Evolutionary conservation across 2,329 filamentous ascomycete genomes (phyloP).

Genomic region (Sclerotinia sclerotiorum): DNA sequence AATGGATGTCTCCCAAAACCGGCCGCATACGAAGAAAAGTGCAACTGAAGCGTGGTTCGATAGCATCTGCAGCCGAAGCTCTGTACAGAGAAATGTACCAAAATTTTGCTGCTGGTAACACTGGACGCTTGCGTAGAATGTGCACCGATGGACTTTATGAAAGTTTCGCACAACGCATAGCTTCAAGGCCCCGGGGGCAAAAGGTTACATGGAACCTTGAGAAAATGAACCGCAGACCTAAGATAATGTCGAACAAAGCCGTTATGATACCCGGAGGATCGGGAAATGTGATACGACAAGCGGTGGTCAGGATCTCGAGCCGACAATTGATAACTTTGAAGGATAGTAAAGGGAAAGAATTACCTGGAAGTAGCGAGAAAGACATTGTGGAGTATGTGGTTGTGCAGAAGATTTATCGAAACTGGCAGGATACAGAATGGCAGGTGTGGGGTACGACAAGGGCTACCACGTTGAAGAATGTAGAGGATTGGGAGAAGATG

Average conservation of each 20-base stretch:
- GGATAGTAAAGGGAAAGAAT: constrained; percentile 36
- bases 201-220: constrained; percentile 56
- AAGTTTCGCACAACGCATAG: constrained; percentile 55
- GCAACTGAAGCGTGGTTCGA: constrained; percentile 45
- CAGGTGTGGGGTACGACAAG: constrained; percentile 63
- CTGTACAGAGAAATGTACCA: constrained; percentile 62
- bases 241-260: constrained; percentile 52
- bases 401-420: constrained; percentile 51
- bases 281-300: constrained; percentile 52
- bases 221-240: constrained; percentile 46
- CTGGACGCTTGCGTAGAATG: constrained; percentile 49
- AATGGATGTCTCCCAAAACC: constrained; percentile 27
- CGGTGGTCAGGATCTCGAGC: constrained; percentile 59
- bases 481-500: constrained; percentile 26
- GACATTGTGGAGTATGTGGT: constrained; percentile 65
- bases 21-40: constrained; percentile 31
- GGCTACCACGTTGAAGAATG: constrained; percentile 48
- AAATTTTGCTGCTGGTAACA: constrained; percentile 60
- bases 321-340: constrained; percentile 53
- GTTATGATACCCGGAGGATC: constrained; percentile 47
- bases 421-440: constrained; percentile 54
- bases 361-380: constrained; percentile 51
- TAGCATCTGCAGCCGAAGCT: constrained; percentile 55
- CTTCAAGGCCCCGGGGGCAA: constrained; percentile 49
- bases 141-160: constrained; percentile 55